Percentiles rank a stretch among this genome's conserved stretches.
Conservation (phyloP, 768 basidiomycete genomes). For the Suillus luteus region DNA sequence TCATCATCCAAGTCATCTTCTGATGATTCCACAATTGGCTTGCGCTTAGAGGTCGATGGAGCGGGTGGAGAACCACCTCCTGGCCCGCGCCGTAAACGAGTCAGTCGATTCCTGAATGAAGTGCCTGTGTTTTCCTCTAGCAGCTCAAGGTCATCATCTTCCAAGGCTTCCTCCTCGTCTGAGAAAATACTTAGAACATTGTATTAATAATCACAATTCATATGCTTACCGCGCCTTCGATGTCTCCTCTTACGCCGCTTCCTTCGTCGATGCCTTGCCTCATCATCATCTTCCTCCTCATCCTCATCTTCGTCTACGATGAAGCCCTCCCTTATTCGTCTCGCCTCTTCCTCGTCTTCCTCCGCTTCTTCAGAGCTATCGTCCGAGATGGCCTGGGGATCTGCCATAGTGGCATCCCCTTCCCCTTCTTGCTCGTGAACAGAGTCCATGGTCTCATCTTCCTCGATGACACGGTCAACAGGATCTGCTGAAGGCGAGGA, state of each 20-base stretch:
- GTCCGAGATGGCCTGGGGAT: constrained; percentile 51
- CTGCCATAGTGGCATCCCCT: constrained; percentile 54
- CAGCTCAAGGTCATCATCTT: constrained; percentile 87
- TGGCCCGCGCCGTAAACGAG: constrained; percentile 72
- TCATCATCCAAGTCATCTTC: constrained; percentile 75
- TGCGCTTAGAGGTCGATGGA: constrained; percentile 61
- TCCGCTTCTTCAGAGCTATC: constrained; percentile 91
- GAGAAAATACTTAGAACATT: constrained; percentile 29
- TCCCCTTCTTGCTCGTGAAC: constrained; percentile 47
- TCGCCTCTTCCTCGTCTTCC: constrained; percentile 87
- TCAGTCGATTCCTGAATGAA: constrained; percentile 73
- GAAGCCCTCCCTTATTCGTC: constrained; percentile 81
- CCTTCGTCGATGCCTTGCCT: constrained; percentile 54
- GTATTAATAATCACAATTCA: constrained; percentile 16
- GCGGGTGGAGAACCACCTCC: constrained; percentile 70
- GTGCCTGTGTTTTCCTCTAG: constrained; percentile 84
- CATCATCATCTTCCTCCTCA: constrained; percentile 63
- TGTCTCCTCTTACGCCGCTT: constrained; percentile 72
- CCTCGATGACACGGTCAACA: constrained; percentile 35
- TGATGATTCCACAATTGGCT: constrained; percentile 65
- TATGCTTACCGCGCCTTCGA: constrained; percentile 48
- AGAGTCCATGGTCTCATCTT: constrained; percentile 66
- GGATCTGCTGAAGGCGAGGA: constrained; percentile 50
- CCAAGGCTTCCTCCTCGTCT: constrained; percentile 68
- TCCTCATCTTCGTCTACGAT: constrained; percentile 93